Evolutionary conservation across 805 yeast species (phyloP).

Genomic region (Spencermartinsiella europaea): DNA sequence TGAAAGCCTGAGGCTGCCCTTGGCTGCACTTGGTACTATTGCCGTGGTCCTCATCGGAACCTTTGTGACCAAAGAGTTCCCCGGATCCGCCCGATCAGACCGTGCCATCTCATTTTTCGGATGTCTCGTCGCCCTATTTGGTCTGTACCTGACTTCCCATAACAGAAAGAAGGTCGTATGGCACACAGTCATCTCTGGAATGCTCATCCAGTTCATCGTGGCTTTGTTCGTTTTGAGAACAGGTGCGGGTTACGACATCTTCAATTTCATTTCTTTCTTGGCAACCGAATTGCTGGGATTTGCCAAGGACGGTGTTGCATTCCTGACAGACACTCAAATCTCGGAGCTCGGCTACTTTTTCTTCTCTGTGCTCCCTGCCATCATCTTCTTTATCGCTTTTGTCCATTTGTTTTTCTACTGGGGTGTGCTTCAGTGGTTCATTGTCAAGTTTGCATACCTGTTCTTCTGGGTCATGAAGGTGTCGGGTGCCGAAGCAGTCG

Average conservation of each 20-base stretch:
- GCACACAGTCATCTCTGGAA: conserved; percentile 57
- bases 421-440: conserved; percentile 56
- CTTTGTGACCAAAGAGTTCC: conserved; percentile 43
- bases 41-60: conserved; percentile 51
- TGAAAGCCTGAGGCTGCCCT: conserved; percentile 37
- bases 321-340: conserved; percentile 42
- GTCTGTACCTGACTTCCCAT: conserved; percentile 43
- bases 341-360: conserved; percentile 44
- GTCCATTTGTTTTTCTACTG: conserved; percentile 56
- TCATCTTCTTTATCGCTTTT: conserved; percentile 58
- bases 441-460: conserved; percentile 50
- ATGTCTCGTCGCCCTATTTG: conserved; percentile 41
- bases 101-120: conserved; percentile 58
- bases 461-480: conserved; percentile 57
- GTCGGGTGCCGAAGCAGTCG: conserved; percentile 61
- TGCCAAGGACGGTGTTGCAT: conserved; percentile 58
- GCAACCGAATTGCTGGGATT: conserved; percentile 54
- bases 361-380: conserved; percentile 57
- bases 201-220: conserved; percentile 53
- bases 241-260: conserved; percentile 53
- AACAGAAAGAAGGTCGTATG: conserved; percentile 45
- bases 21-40: conserved; percentile 43
- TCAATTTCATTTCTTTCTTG: conserved; percentile 53
- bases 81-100: conserved; percentile 44
- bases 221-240: conserved; percentile 60